Conservation (phyloP, 2,329 filamentous ascomycete genomes). For the Venturia carpophila region DNA sequence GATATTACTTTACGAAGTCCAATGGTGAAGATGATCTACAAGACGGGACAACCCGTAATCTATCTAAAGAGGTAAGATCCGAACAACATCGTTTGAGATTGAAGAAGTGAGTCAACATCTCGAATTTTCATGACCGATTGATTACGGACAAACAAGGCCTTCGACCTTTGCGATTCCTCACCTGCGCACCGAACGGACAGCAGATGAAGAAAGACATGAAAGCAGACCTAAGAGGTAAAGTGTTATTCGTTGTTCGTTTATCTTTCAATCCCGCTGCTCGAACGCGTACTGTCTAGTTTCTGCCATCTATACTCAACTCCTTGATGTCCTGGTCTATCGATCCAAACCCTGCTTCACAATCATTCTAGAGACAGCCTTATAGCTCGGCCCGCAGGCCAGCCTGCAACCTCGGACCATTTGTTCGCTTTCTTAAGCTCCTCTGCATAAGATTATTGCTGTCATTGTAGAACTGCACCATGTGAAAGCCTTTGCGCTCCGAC, state of each 20-base stretch:
- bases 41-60: slow-evolving; percentile 3
- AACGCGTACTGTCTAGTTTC: not conserved
- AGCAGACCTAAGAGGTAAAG: not conserved
- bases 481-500: not conserved
- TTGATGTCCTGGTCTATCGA: not conserved
- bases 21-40: not conserved
- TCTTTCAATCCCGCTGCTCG: not conserved
- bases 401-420: not conserved
- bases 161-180: not conserved
- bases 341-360: not conserved
- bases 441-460: too few species aligned
- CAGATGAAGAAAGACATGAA: not conserved
- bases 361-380: not conserved
- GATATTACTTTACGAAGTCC: not conserved
- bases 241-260: not conserved
- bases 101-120: not conserved
- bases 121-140: not conserved
- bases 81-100: not conserved
- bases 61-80: not conserved
- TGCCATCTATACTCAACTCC: too few species aligned
- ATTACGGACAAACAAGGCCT: not conserved
- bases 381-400: not conserved
- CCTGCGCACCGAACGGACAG: not conserved
- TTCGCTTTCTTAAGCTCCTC: not conserved
- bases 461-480: not conserved